Evolutionary conservation across 2,329 filamentous ascomycete species (phyloP), one percentile per base, ranked within the genome.

Genomic region (Graphilbum fragrans): DNA sequence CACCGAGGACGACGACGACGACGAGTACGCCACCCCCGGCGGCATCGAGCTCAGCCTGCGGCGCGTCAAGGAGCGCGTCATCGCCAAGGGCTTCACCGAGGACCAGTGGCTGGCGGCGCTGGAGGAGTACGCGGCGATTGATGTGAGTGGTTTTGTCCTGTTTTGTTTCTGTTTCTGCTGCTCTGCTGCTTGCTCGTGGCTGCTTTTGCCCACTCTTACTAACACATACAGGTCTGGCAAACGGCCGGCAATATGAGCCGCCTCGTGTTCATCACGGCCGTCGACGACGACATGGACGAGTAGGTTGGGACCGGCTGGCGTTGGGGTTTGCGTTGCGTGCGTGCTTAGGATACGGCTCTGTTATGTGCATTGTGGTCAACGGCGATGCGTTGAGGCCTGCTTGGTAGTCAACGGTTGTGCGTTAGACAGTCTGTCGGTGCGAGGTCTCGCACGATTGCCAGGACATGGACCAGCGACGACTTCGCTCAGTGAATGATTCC

Each of bases 1-100:
- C 41, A 70, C 72, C 22, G 70, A 58, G 51, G 74, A 51, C 67
- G 84, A 64, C 9, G 67, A 70, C 3, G 74, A 51, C 67, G 83
- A 64, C 5, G 70, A 70, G 0, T 69, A 70, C 4, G 69, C 70
- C 18, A 67, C 69, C 4, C 69, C 69, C 0, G 67, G 70, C 29
- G 68, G 70, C 16, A 58, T 72, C 18, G 88, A 95, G 61, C 65
- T 98, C 53, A 92, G 82, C 60, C 74, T 98, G 67, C 76, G 83
- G 50, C 83, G 86, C 62, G 86, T 98, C 45, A 77, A 88, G 58
- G 88, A 95, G 62, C 69, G 92, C 50, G 87, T 98, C 23, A 72
- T 96, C 53, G 92, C 88, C 41, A 95, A 94, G 72, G 92, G 92
- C 3, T 98, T 95, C 61, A 98, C 90, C 0, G 82, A 87, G 49